phyloP scores from a whole-genome alignment of 257 asterid species.

The Linderniella brevidens region DNA sequence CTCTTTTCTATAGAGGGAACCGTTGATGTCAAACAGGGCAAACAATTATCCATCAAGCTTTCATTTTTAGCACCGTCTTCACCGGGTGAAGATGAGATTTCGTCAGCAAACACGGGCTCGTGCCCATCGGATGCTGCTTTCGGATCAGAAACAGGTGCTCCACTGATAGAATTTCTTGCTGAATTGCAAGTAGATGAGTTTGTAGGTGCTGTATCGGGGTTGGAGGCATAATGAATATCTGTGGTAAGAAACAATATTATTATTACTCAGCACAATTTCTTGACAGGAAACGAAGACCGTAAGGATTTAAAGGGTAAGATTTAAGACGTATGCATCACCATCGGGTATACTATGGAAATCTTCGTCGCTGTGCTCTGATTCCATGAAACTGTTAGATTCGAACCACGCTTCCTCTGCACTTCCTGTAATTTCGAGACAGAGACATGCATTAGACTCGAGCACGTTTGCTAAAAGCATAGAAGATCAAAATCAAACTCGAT shows the following conservation, averaged over 20 bases:
- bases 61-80: slow-evolving; percentile 36
- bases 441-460: too few relatives aligned
- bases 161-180: slow-evolving; percentile 28
- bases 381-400: slow-evolving; percentile 61
- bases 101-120: slow-evolving; percentile 41
- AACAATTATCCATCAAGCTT: slow-evolving; percentile 52
- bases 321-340: slow-evolving; percentile 23
- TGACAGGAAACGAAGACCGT: background rate
- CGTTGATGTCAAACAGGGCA: slow-evolving; percentile 83
- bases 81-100: slow-evolving; percentile 27
- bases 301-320: background rate
- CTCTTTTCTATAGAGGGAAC: slow-evolving; percentile 52
- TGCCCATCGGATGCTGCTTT: slow-evolving; percentile 18
- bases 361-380: slow-evolving; percentile 83
- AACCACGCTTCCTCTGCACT: slow-evolving; percentile 79
- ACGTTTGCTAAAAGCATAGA: background rate
- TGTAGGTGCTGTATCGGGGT: background rate
- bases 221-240: slow-evolving; percentile 22
- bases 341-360: slow-evolving; percentile 85
- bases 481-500: background rate
- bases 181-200: slow-evolving; percentile 15
- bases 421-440: slow-evolving; percentile 23
- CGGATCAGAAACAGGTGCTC: slow-evolving; percentile 15
- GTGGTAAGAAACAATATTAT: slow-evolving; percentile 5
- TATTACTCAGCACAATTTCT: background rate